phyloP scores from a whole-genome alignment of 78 protist genomes.

The Mantamonas sphyraenae region DNA sequence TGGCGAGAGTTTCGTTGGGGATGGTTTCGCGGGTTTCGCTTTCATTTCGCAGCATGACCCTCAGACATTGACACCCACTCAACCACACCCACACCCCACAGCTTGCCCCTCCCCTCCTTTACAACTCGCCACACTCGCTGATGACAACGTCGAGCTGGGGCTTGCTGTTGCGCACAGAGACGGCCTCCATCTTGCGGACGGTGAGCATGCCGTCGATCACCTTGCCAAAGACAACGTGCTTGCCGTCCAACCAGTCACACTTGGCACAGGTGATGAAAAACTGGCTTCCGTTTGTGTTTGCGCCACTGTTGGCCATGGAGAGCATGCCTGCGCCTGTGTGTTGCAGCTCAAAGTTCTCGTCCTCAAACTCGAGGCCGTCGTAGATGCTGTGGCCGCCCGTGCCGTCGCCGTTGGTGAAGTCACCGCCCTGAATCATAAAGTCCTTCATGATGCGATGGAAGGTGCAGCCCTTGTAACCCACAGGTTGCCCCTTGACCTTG shows the following conservation, averaged over 20 bases:
- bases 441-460: conserved; percentile 73
- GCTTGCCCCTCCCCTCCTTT: too few species aligned
- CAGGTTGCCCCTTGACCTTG: conserved; percentile 48
- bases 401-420: conserved; percentile 69
- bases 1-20: background rate
- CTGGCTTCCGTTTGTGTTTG: conserved; percentile 92
- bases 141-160: conserved; percentile 61
- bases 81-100: too few species aligned
- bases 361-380: conserved; percentile 80
- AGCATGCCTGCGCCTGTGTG: conserved; percentile 82
- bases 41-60: too few species aligned
- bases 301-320: conserved; percentile 81
- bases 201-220: conserved; percentile 74
- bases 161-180: conserved; percentile 26
- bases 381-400: conserved; percentile 75
- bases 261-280: conserved; percentile 74
- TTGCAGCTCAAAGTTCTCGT: conserved; percentile 86
- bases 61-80: too few species aligned
- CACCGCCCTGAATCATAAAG: conserved; percentile 96
- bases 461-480: conserved; percentile 76
- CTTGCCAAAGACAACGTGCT: conserved; percentile 94
- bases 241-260: conserved; percentile 82
- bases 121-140: conserved; percentile 72
- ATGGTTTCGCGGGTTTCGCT: background rate
- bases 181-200: conserved; percentile 63